Evolutionary conservation across 73 alveolate species (phyloP).

Genomic region (Stentor roeselii): DNA sequence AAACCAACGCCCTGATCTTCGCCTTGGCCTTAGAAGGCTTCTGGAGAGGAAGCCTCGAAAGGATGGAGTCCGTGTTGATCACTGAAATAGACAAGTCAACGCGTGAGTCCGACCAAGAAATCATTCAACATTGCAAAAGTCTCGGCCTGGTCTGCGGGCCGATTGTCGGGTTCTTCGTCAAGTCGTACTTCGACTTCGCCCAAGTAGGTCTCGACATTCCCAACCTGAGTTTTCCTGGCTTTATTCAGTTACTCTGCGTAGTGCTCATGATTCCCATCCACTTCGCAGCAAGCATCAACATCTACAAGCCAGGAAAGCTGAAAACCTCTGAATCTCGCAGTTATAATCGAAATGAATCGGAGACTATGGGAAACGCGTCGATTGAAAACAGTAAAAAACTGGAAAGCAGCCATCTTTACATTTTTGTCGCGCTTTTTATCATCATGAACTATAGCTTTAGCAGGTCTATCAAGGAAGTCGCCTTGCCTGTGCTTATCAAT

Average conservation of each 20-base stretch:
- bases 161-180: background rate
- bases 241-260: background rate
- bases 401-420: background rate
- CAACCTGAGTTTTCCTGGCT: slow-evolving; percentile 9
- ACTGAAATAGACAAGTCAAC: background rate
- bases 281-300: background rate
- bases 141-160: slow-evolving; percentile 13
- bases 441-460: background rate
- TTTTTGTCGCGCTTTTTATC: background rate
- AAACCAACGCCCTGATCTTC: background rate
- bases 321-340: background rate
- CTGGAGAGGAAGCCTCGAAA: slow-evolving; percentile 8
- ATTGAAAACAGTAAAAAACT: background rate
- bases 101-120: background rate
- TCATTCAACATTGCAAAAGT: background rate
- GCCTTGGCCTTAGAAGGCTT: background rate
- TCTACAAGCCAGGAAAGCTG: background rate
- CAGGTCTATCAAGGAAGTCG: background rate
- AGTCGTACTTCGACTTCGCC: background rate
- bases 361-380: background rate
- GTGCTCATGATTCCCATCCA: background rate
- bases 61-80: background rate
- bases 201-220: background rate
- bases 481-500: background rate
- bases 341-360: background rate